A percentile compares a stretch with the other conserved stretches of the same genome.
Evolutionary conservation across 768 basidiomycete species (phyloP).

Genomic region (Cubamyces sp.): DNA sequence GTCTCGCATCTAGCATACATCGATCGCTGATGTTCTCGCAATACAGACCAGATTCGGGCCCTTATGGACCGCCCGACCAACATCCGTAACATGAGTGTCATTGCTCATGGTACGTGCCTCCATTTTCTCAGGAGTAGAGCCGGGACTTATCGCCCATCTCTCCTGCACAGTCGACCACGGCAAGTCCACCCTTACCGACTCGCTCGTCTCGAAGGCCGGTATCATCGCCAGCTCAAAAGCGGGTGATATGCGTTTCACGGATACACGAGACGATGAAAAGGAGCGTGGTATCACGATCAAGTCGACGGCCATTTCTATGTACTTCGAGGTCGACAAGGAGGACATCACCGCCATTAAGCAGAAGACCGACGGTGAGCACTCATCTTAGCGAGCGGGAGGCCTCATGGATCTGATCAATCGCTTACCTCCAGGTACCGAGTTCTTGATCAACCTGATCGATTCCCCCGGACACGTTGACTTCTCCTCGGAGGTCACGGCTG

Average conservation of each 20-base stretch:
- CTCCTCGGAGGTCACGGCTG: slow-evolving; percentile 99
- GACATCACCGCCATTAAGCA: slow-evolving; percentile 86
- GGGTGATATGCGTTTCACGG: slow-evolving; percentile 96
- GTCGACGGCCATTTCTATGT: slow-evolving; percentile 99
- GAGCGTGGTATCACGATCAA: slow-evolving; percentile 99
- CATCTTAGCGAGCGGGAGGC: not conserved
- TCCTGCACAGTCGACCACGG: slow-evolving; percentile 89
- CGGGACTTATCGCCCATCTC: slow-evolving; percentile 4
- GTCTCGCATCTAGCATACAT: not conserved
- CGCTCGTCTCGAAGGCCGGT: slow-evolving; percentile 98
- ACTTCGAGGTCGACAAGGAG: slow-evolving; percentile 94
- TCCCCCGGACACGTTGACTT: slow-evolving; percentile 99
- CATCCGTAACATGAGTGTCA: slow-evolving; percentile 95
- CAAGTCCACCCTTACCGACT: slow-evolving; percentile 99
- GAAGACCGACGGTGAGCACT: slow-evolving; percentile 81
- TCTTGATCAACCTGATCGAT: slow-evolving; percentile 99
- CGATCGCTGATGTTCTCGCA: slow-evolving; percentile 18
- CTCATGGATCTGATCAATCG: slow-evolving; percentile 20
- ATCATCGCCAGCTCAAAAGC: slow-evolving; percentile 96
- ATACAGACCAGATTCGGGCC: slow-evolving; percentile 78
- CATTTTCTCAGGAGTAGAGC: not conserved
- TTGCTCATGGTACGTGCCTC: slow-evolving; percentile 75
- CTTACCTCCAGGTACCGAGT: slow-evolving; percentile 71
- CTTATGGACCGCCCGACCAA: slow-evolving; percentile 92
- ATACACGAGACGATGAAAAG: slow-evolving; percentile 97